phyloP scores from a whole-genome alignment of 306 rosid species.

The Alnus rubra region DNA sequence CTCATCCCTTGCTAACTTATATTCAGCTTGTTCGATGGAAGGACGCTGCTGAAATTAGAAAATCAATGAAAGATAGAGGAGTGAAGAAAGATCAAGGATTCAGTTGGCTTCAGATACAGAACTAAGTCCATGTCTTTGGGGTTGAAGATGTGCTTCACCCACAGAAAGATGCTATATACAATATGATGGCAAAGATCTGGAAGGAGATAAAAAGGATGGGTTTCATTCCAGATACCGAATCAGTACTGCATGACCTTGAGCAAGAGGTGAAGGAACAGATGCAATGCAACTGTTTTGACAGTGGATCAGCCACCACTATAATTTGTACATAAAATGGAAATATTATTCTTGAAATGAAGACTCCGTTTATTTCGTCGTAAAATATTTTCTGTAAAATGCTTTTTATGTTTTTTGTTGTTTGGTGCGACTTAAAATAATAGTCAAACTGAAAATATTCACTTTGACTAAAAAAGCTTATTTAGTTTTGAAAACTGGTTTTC shows the following conservation, averaged over 20 bases:
- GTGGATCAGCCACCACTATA: no score
- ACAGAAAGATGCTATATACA: constrained; percentile 68
- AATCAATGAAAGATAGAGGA: constrained; percentile 76
- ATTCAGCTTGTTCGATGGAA: constrained; percentile 84
- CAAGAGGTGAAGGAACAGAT: constrained; percentile 75
- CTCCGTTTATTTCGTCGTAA: no score
- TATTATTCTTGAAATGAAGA: no score
- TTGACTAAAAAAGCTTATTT: no score
- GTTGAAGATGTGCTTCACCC: constrained; percentile 75
- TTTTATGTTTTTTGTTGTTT: no score
- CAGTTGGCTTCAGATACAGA: constrained; percentile 77
- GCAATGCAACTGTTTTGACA: background rate
- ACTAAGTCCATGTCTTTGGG: constrained; percentile 75
- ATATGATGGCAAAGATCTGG: constrained; percentile 67
- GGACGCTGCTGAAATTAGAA: constrained; percentile 79
- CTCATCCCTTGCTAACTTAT: constrained; percentile 75
- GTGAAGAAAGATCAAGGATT: constrained; percentile 85
- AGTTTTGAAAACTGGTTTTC: no score
- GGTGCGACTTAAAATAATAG: no score
- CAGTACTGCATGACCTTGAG: constrained; percentile 74
- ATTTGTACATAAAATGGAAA: no score
- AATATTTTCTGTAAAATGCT: no score
- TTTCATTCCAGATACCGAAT: constrained; percentile 51
- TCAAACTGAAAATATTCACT: no score
- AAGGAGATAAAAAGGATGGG: constrained; percentile 79